Percentiles rank a stretch among this genome's conserved stretches.
phyloP scores from a whole-genome alignment of 179 eudicot genomes.

The Silene noctiflora region DNA sequence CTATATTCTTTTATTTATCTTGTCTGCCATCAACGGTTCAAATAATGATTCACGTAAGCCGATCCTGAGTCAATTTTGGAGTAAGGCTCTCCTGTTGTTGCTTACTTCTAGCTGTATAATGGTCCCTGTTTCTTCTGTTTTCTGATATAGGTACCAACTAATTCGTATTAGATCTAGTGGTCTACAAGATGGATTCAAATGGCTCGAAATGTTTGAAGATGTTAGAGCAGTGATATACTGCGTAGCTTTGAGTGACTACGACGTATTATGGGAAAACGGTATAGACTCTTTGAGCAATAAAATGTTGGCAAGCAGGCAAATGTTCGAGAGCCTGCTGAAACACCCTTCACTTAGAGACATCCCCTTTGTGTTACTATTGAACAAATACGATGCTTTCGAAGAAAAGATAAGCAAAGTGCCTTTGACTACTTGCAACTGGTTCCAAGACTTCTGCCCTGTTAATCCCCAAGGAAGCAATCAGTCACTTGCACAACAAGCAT shows the following conservation, averaged over 20 bases:
- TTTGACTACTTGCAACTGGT: not conserved
- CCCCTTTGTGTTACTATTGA: not conserved
- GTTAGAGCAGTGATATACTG: slow-evolving; percentile 5
- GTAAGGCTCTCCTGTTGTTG: not conserved
- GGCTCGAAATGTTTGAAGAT: slow-evolving; percentile 10
- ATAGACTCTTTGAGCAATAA: not conserved
- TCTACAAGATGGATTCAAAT: not conserved
- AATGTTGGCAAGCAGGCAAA: not conserved
- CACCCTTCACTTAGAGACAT: slow-evolving; percentile 1
- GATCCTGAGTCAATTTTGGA: not conserved
- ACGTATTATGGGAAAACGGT: not conserved
- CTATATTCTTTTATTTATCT: not conserved
- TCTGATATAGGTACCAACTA: slow-evolving; percentile 4
- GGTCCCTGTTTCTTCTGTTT: not conserved
- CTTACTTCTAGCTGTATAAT: not conserved
- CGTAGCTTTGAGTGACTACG: not conserved
- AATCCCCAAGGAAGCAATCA: not conserved
- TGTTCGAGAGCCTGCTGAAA: not conserved
- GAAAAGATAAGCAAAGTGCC: slow-evolving; percentile 1
- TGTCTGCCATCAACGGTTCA: not conserved
- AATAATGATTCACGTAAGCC: too few species aligned
- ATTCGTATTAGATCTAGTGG: not conserved
- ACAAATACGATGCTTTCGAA: slow-evolving; percentile 4
- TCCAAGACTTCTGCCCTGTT: slow-evolving; percentile 2
- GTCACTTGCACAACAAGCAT: slow-evolving; percentile 4